These are phyloP conservation scores for Lichtheimia corymbifera DNA, from an alignment of 371 early-diverging fungal genomes.

Conservation along the genomic window DNA sequence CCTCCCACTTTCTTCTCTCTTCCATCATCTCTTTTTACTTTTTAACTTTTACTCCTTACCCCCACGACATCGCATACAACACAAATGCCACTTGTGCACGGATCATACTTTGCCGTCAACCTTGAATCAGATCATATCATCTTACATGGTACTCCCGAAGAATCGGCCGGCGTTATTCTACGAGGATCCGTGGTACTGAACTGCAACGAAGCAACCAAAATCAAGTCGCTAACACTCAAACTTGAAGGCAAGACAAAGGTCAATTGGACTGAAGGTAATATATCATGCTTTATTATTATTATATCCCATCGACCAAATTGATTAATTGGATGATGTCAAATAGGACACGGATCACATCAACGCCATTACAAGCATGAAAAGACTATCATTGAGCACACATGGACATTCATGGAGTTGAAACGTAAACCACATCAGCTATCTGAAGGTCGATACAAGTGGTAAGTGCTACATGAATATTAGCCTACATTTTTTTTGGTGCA, in stretches of 20 bases:
- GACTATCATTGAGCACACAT: conserved; percentile 44
- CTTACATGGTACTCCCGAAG: conserved; percentile 43
- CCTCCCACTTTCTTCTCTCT: neutral
- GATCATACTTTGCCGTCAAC: conserved; percentile 39
- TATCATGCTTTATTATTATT: neutral
- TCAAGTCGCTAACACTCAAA: conserved; percentile 38
- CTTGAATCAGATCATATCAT: conserved; percentile 42
- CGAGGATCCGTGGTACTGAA: conserved; percentile 42
- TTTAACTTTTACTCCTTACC: neutral
- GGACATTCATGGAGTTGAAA: conserved; percentile 40
- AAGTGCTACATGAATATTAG: conserved; percentile 5
- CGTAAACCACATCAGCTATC: conserved; percentile 38
- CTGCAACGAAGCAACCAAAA: conserved; percentile 42
- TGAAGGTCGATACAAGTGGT: conserved; percentile 48
- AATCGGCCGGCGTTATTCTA: conserved; percentile 50
- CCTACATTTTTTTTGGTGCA: neutral
- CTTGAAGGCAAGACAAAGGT: conserved; percentile 48
- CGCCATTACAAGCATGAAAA: conserved; percentile 43
- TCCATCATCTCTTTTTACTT: neutral
- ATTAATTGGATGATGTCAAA: neutral
- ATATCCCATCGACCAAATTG: neutral
- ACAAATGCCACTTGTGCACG: conserved; percentile 35
- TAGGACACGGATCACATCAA: conserved; percentile 49
- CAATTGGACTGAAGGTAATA: conserved; percentile 48
- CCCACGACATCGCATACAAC: neutral